phyloP scores from a whole-genome alignment of 2,329 filamentous ascomycete species.

The Coniochaeta prunicola region DNA sequence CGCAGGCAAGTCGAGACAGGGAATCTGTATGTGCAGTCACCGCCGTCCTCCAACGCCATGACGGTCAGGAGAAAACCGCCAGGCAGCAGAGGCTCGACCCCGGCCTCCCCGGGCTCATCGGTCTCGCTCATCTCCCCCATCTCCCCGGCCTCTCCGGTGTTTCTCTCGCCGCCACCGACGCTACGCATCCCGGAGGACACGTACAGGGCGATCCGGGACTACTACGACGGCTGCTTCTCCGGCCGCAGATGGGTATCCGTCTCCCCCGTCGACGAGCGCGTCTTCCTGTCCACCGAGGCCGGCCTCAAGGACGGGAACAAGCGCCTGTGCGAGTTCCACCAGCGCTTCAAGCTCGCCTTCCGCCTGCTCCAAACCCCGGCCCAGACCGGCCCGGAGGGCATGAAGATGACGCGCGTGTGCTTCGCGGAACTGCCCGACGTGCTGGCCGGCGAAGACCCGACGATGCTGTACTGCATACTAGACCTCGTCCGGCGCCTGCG shows the following conservation, averaged over 20 bases:
- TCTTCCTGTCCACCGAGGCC: neutral
- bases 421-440: slow-evolving; percentile 7
- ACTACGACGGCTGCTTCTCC: slow-evolving; percentile 7
- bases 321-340: slow-evolving; percentile 5
- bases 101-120: neutral
- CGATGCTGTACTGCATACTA: slow-evolving; percentile 6
- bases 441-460: slow-evolving; percentile 4
- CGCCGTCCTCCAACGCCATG: neutral
- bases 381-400: slow-evolving; percentile 3
- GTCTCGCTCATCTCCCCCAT: neutral
- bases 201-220: slow-evolving; percentile 8
- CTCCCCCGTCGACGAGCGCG: neutral
- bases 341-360: slow-evolving; percentile 7
- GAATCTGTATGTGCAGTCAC: neutral
- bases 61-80: neutral
- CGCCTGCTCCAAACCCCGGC: slow-evolving; percentile 4
- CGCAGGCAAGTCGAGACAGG: neutral
- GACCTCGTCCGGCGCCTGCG: slow-evolving; percentile 1
- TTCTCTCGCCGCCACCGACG: neutral
- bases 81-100: neutral
- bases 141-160: neutral
- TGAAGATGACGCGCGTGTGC: slow-evolving; percentile 8
- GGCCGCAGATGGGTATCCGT: slow-evolving; percentile 3
- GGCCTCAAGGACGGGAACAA: neutral
- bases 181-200: slow-evolving; percentile 3